phyloP scores from a whole-genome alignment of 495 filamentous ascomycete genomes.

The Aspergillus conjunctus region DNA sequence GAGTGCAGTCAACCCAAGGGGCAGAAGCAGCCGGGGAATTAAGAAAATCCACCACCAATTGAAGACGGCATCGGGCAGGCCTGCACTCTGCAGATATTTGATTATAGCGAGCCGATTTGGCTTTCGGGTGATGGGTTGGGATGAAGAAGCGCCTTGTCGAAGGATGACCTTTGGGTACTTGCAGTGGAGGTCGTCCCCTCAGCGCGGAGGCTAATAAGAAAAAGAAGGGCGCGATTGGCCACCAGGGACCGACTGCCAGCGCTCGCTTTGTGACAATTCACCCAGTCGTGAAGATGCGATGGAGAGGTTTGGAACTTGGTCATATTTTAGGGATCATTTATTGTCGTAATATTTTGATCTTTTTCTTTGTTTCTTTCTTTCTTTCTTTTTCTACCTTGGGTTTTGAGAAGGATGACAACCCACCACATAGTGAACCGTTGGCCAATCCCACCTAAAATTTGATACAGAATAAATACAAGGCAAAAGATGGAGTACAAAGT shows the following conservation, averaged over 20 bases:
- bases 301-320: not conserved
- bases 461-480: conserved; percentile 4
- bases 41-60: not conserved
- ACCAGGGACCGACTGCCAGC: not conserved
- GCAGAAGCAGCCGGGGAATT: not conserved
- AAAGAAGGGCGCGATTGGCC: not conserved
- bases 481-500: not conserved
- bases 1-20: not conserved
- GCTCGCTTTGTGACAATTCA: not conserved
- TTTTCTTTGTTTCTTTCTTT: not conserved
- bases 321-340: not conserved
- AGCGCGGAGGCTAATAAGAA: not conserved
- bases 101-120: not conserved
- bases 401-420: not conserved
- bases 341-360: not conserved
- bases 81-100: not conserved
- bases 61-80: not conserved
- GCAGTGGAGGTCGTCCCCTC: not conserved
- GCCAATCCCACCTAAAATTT: not conserved
- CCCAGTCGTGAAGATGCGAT: not conserved
- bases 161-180: not conserved
- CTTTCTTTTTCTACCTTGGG: not conserved
- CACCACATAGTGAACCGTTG: not conserved
- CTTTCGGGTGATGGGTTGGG: conserved; percentile 6
- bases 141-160: conserved; percentile 6